These are phyloP conservation scores for Sporothrix mexicana DNA, from an alignment of 2,329 filamentous ascomycete genomes.

Conservation along the genomic window DNA sequence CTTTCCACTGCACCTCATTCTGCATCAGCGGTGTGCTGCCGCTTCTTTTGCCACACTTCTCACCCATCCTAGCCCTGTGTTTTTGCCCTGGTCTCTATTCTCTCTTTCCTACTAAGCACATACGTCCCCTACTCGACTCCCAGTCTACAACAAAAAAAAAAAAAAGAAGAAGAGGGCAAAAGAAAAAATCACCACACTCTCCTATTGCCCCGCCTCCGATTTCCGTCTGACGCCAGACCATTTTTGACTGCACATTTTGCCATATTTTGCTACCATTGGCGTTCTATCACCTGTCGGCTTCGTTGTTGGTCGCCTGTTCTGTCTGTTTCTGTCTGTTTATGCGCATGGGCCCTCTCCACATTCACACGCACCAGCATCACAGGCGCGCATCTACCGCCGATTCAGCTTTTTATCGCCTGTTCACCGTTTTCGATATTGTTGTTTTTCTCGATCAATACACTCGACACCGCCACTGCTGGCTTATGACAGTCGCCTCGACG, in stretches of 20 bases:
- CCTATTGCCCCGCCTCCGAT: conserved; percentile 11
- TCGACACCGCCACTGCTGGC: neutral
- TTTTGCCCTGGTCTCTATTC: neutral
- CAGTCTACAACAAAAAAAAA: too few relatives aligned
- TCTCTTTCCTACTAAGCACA: too few relatives aligned
- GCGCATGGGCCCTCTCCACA: neutral
- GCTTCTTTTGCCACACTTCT: neutral
- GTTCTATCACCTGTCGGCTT: neutral
- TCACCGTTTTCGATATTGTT: too few relatives aligned
- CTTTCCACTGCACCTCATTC: neutral
- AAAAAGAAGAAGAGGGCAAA: too few relatives aligned
- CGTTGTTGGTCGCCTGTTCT: neutral
- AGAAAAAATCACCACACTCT: too few relatives aligned
- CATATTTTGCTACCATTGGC: neutral
- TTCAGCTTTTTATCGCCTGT: neutral
- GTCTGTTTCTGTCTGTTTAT: neutral
- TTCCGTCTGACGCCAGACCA: conserved; percentile 11
- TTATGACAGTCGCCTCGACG: neutral
- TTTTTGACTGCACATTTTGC: conserved; percentile 27
- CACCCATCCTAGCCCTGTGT: too few relatives aligned
- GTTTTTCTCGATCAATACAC: neutral
- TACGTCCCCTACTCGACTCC: too few relatives aligned
- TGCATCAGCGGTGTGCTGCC: neutral
- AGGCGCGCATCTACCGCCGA: neutral
- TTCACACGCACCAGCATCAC: neutral